Base-by-base conservation (phyloP, 148 eudicot genomes). In the Fallopia convolvulus region DNA sequence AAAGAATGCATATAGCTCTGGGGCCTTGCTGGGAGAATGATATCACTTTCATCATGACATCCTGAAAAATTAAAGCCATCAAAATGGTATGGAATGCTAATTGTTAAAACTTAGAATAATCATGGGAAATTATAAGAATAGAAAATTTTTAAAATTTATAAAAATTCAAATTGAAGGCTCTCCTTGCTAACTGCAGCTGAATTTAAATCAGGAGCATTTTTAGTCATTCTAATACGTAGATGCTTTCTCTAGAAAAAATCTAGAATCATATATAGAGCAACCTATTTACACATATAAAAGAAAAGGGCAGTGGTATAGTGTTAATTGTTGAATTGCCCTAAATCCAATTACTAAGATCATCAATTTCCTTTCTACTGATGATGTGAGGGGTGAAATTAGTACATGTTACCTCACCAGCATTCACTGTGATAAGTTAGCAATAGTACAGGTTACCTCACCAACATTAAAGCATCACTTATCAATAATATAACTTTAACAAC, bases 21-120 rank as follows among this genome's bases (percentile, higher is more conserved):
- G 98, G 95, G 17, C 98, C 98, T 90, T 95, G 99, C 82, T 95
- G 99, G 75, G 98, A 96, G 80, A 96, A 96, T 53, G 99, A 96
- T 84, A 96, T 93, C 49, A 96, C 87, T 89, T 96, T 93, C 97
- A 87, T 91, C 6, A 87, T 96, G 21, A 96, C 97, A 85, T 96
- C 98, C 99, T 96, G 75, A 77, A 79, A 84, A 30, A 44, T 44
- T 6, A 6, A 74, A 76, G 23, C 73, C 81, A 71, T 63, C 36
- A 81, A 70, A 75, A 58, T 41, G 73, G 60, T 39, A 14, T 21
- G 46, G 30, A 41, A 6, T 9, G 20, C 18, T 48, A 44, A 56
- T 20, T 33, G 12, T 36, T 13, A 75, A 48, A 13, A 21, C 5
- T 60, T 20, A 26, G 13, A 63, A 63, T 33, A 40, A 26, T 63